These are phyloP conservation scores for Suhomyces bolitotheri DNA, from an alignment of 1,139 yeast species.

Conservation along the genomic window DNA sequence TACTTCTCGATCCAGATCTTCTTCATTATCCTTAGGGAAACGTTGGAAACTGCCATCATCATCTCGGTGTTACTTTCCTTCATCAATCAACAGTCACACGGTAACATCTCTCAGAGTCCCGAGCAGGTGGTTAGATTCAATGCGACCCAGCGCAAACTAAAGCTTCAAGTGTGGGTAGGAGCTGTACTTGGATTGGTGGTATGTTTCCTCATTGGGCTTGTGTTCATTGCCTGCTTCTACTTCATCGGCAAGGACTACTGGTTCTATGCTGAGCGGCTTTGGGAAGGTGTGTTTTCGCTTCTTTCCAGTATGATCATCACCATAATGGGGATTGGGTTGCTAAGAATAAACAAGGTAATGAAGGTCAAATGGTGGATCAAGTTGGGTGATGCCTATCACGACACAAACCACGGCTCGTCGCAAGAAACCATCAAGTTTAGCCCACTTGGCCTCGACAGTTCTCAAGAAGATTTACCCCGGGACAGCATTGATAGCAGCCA, in stretches of 20 bases:
- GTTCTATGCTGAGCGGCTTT: slow-evolving; percentile 78
- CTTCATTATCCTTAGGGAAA: slow-evolving; percentile 84
- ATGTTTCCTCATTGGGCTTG: slow-evolving; percentile 75
- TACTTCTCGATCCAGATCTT: slow-evolving; percentile 75
- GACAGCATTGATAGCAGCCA: slow-evolving; percentile 16
- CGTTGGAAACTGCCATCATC: slow-evolving; percentile 83
- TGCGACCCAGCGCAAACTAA: slow-evolving; percentile 33
- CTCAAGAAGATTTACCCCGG: slow-evolving; percentile 8
- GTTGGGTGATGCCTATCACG: slow-evolving; percentile 42
- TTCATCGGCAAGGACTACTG: slow-evolving; percentile 77
- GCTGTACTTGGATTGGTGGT: slow-evolving; percentile 68
- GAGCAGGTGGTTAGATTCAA: slow-evolving; percentile 7
- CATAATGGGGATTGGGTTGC: slow-evolving; percentile 83
- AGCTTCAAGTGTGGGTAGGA: slow-evolving; percentile 82
- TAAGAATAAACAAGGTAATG: slow-evolving; percentile 66
- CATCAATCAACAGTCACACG: slow-evolving; percentile 55
- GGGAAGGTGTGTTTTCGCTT: slow-evolving; percentile 90
- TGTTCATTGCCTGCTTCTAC: slow-evolving; percentile 75
- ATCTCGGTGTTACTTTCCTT: slow-evolving; percentile 83
- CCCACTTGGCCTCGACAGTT: background rate
- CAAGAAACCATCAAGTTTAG: background rate
- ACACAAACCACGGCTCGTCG: slow-evolving; percentile 3
- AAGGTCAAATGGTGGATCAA: slow-evolving; percentile 52
- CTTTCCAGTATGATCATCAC: slow-evolving; percentile 81
- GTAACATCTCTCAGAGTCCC: slow-evolving; percentile 22